Evolutionary conservation across 2,329 filamentous ascomycete genomes (phyloP).

Genomic region (Periconia sp.): DNA sequence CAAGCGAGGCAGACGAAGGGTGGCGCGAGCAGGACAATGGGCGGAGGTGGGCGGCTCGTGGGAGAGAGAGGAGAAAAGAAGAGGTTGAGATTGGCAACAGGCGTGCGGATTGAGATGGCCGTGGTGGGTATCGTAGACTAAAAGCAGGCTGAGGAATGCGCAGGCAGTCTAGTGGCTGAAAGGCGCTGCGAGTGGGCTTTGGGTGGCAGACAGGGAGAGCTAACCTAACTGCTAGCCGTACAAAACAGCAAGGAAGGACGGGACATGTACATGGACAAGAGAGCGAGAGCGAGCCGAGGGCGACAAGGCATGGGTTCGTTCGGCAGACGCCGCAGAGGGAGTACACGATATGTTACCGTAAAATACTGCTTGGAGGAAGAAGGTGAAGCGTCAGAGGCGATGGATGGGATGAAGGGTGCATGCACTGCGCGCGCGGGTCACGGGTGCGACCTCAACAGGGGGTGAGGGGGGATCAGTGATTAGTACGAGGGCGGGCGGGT

Average conservation of each 20-base stretch:
- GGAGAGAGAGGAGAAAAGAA: not conserved
- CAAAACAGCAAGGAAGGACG: too few species aligned
- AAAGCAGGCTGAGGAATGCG: slow-evolving; percentile 15
- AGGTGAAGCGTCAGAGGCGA: too few species aligned
- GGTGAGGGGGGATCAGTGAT: not conserved
- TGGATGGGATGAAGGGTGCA: not conserved
- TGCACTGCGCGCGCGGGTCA: too few species aligned
- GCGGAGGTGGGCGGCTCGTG: slow-evolving; percentile 1
- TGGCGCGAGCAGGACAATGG: not conserved
- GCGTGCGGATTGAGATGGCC: not conserved
- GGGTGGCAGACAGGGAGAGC: slow-evolving; percentile 2
- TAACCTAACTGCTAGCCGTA: not conserved
- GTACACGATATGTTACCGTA: too few species aligned
- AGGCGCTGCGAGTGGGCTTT: slow-evolving; percentile 9
- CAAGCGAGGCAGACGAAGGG: not conserved
- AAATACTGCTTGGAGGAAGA: too few species aligned
- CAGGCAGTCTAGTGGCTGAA: slow-evolving; percentile 11
- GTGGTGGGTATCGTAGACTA: slow-evolving; percentile 9
- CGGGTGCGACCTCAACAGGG: too few species aligned
- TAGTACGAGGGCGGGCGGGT: not conserved
- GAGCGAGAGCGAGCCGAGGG: slow-evolving; percentile 5
- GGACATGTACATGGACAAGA: not conserved
- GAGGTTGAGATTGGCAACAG: slow-evolving; percentile 2
- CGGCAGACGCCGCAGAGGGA: too few species aligned
- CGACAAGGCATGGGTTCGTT: not conserved